Conservation (phyloP, 2,329 filamentous ascomycete species). For the Stagonosporopsis vannaccii region DNA sequence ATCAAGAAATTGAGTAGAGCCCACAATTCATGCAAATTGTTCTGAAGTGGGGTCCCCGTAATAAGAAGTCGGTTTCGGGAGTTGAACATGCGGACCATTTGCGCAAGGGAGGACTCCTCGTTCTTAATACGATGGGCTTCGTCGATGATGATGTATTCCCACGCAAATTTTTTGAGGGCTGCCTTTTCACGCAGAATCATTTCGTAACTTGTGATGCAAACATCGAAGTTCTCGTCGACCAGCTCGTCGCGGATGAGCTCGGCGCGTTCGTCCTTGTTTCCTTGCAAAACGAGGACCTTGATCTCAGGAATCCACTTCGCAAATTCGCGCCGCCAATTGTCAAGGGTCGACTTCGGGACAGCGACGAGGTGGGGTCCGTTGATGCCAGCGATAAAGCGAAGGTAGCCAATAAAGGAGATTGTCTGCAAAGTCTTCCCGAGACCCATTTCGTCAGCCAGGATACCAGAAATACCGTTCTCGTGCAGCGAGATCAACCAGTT, state of each 20-base stretch:
- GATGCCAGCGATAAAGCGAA: slow-evolving; percentile 88
- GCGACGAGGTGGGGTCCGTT: slow-evolving; percentile 89
- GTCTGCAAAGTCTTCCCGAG: slow-evolving; percentile 97
- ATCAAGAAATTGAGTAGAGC: slow-evolving; percentile 95
- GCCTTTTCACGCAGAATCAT: slow-evolving; percentile 97
- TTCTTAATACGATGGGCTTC: slow-evolving; percentile 99
- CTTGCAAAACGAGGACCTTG: slow-evolving; percentile 91
- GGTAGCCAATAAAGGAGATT: slow-evolving; percentile 93
- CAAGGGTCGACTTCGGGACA: slow-evolving; percentile 95
- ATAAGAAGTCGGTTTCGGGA: slow-evolving; percentile 95
- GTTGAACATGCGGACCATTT: slow-evolving; percentile 95
- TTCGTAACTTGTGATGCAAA: slow-evolving; percentile 98
- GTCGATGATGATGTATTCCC: slow-evolving; percentile 99
- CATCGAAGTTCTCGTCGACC: slow-evolving; percentile 95
- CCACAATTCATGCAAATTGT: slow-evolving; percentile 98
- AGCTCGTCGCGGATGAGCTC: slow-evolving; percentile 87
- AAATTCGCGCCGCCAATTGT: slow-evolving; percentile 99
- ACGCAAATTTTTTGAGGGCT: slow-evolving; percentile 95
- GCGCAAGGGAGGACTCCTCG: slow-evolving; percentile 94
- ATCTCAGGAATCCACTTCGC: slow-evolving; percentile 93
- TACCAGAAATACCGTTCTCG: slow-evolving; percentile 98
- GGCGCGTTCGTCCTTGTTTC: slow-evolving; percentile 91
- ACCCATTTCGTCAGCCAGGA: slow-evolving; percentile 98
- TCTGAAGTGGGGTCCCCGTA: slow-evolving; percentile 94
- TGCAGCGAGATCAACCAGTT: slow-evolving; percentile 98